Conservation (phyloP, 257 asterid species). For the Solanum lignicaule region DNA sequence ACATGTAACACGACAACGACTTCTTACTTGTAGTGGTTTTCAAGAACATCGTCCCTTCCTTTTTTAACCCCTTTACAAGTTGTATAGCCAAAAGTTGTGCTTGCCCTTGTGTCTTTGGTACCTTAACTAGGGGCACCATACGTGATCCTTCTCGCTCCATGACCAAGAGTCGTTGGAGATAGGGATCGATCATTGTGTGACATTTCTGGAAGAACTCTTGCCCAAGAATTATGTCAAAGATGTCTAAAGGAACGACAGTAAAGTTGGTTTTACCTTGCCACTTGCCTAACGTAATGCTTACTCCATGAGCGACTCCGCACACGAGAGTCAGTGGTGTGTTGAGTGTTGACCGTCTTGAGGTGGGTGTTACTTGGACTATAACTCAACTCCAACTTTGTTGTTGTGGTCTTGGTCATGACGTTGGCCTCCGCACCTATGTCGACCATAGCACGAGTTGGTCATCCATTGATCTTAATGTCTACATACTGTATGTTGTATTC, state of each 20-base stretch:
- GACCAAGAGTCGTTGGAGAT: too few relatives aligned
- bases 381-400: not conserved
- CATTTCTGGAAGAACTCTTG: too few relatives aligned
- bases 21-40: not conserved
- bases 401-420: not conserved
- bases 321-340: not conserved
- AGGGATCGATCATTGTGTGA: too few relatives aligned
- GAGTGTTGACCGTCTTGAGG: not conserved
- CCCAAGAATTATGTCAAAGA: too few relatives aligned
- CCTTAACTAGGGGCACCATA: not conserved
- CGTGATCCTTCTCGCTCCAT: too few relatives aligned
- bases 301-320: not conserved
- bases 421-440: not conserved
- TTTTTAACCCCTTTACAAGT: not conserved
- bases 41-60: not conserved
- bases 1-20: not conserved
- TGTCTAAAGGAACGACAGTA: too few relatives aligned
- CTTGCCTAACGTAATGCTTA: not conserved
- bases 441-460: not conserved
- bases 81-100: not conserved
- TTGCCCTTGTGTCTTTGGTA: not conserved
- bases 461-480: not conserved
- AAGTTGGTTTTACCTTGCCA: not conserved
- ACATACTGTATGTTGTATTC: not conserved
- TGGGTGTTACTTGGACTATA: not conserved